A percentile compares a stretch with the other conserved stretches of the same genome.
Conservation (phyloP, 305 asterid species). For the Fraxinus baroniana region DNA sequence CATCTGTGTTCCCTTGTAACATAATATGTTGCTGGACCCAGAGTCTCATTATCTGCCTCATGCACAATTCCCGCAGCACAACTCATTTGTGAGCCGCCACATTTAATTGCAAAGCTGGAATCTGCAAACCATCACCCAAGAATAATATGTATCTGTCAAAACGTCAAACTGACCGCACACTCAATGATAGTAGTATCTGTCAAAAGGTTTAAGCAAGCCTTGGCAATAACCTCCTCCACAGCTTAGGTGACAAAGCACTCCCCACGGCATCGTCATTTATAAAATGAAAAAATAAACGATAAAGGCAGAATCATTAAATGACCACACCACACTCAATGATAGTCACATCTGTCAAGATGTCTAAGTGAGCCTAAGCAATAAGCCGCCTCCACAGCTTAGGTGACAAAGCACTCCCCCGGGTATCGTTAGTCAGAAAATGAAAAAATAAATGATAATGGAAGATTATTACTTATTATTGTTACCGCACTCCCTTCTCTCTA, state of each 20-base stretch:
- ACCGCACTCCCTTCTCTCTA: background rate
- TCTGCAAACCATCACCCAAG: conserved; percentile 37
- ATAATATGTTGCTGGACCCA: conserved; percentile 68
- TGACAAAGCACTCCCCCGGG: background rate
- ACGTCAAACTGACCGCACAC: background rate
- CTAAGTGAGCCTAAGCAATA: background rate
- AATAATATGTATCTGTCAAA: background rate
- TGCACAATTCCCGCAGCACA: conserved; percentile 35
- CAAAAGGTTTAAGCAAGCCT: background rate
- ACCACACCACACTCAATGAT: background rate
- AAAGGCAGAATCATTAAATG: background rate
- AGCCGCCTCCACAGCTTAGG: background rate
- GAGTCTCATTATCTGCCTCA: conserved; percentile 48
- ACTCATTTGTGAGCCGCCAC: conserved; percentile 55
- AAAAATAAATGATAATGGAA: background rate
- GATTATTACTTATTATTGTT: background rate
- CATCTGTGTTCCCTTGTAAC: conserved; percentile 45
- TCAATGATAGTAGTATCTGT: background rate
- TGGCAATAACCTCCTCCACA: background rate
- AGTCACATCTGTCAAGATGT: background rate
- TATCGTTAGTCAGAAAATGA: background rate
- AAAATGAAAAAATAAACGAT: no score
- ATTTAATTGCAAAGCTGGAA: conserved; percentile 59
- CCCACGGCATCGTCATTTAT: background rate
- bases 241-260: background rate